These are phyloP conservation scores for Spatholobus suberectus DNA, from an alignment of 306 rosid genomes.

Conservation along the genomic window DNA sequence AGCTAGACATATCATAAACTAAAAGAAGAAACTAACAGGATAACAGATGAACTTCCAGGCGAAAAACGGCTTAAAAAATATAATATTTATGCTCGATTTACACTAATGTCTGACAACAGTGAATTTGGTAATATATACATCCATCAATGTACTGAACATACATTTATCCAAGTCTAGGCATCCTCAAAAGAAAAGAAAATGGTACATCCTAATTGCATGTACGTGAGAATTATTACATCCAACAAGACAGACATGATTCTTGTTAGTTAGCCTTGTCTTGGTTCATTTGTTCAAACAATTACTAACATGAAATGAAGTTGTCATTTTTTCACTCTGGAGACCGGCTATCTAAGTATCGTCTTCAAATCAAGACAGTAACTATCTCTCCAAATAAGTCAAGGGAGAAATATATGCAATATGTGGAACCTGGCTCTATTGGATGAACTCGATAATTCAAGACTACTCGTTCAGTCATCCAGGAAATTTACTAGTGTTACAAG, in stretches of 20 bases:
- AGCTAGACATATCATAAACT: neutral
- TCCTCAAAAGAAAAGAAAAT: neutral
- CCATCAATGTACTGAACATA: neutral
- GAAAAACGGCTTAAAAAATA: neutral
- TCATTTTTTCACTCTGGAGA: neutral
- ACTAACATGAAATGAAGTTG: neutral
- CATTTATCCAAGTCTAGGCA: neutral
- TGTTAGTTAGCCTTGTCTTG: neutral
- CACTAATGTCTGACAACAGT: neutral
- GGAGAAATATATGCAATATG: neutral
- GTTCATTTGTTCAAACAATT: neutral
- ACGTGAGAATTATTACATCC: neutral
- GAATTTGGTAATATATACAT: neutral
- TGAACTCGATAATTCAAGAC: neutral
- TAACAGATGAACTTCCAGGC: neutral
- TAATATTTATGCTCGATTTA: neutral
- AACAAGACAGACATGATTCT: neutral
- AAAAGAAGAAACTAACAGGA: neutral
- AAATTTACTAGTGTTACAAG: neutral
- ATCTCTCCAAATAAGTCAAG: neutral
- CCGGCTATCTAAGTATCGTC: neutral
- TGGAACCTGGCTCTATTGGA: neutral
- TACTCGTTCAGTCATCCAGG: neutral
- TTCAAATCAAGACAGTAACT: neutral
- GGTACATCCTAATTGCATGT: neutral